Evolutionary conservation across 805 yeast species (phyloP).

Genomic region (Kodamaea kakaduensis): DNA sequence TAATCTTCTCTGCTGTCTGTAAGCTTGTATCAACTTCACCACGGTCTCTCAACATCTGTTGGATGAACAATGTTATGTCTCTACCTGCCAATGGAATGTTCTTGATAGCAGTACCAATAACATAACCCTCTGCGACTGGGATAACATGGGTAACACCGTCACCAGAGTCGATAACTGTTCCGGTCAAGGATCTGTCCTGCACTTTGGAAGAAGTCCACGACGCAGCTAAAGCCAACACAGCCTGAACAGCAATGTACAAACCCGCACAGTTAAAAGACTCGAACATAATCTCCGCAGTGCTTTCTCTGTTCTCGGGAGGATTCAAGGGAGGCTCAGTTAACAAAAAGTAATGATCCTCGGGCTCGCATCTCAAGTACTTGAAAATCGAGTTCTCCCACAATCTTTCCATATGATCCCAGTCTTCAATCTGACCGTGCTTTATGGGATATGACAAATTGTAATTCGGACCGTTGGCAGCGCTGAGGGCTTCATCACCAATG

Average conservation of each 20-base stretch:
- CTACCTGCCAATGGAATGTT: conserved; percentile 98
- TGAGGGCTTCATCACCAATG: conserved; percentile 93
- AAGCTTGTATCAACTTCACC: conserved; percentile 92
- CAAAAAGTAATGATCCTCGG: conserved; percentile 95
- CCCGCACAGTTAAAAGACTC: conserved; percentile 99
- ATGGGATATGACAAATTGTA: conserved; percentile 89
- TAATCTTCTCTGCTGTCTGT: conserved; percentile 94
- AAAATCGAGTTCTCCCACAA: conserved; percentile 98
- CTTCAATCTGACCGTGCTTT: conserved; percentile 96
- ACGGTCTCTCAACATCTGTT: conserved; percentile 89
- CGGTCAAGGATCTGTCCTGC: conserved; percentile 90
- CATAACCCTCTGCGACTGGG: conserved; percentile 99
- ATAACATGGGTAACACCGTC: conserved; percentile 99
- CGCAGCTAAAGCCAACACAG: conserved; percentile 96
- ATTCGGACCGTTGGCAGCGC: conserved; percentile 85
- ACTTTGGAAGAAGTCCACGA: conserved; percentile 98
- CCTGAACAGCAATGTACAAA: conserved; percentile 96
- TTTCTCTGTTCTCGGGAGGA: conserved; percentile 99
- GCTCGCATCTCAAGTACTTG: conserved; percentile 95
- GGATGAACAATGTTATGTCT: conserved; percentile 92
- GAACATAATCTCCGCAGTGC: conserved; percentile 98
- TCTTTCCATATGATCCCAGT: conserved; percentile 99
- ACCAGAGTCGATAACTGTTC: conserved; percentile 97
- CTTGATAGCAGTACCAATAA: conserved; percentile 94
- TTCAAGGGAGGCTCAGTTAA: conserved; percentile 97